These are phyloP conservation scores for Acanthamoeba culbertsoni DNA, from an alignment of 208 protist genomes.

Conservation along the genomic window DNA sequence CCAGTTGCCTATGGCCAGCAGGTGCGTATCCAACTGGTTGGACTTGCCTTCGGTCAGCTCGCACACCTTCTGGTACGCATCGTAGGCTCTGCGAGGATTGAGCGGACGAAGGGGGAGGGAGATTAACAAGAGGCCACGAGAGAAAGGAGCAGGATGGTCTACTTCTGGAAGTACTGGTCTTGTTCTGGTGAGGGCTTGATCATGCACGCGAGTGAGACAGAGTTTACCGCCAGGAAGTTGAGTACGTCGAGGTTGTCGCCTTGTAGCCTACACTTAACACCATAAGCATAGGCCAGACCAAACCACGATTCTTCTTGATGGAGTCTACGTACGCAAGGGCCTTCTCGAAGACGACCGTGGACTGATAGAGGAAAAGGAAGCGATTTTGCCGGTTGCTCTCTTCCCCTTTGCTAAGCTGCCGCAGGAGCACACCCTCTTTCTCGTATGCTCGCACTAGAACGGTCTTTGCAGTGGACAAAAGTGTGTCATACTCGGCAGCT, in stretches of 20 bases:
- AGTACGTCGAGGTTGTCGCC: not conserved
- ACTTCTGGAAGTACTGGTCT: constrained; percentile 20
- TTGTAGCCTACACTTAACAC: too few species aligned
- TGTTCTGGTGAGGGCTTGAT: constrained; percentile 19
- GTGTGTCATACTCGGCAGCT: not conserved
- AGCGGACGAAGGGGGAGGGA: not conserved
- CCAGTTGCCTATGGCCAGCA: constrained; percentile 4
- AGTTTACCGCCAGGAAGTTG: not conserved
- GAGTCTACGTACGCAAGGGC: not conserved
- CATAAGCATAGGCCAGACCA: too few species aligned
- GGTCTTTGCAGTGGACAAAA: not conserved
- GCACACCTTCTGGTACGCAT: not conserved
- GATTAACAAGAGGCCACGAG: not conserved
- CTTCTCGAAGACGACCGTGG: not conserved
- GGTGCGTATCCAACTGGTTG: not conserved
- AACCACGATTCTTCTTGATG: too few species aligned
- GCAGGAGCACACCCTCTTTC: not conserved
- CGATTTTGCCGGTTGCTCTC: constrained; percentile 10
- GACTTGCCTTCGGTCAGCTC: not conserved
- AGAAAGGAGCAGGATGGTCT: too few species aligned
- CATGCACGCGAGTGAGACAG: not conserved
- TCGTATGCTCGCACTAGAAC: not conserved
- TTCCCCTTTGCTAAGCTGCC: not conserved
- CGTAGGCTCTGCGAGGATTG: not conserved
- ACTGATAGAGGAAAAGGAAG: not conserved